A percentile compares a stretch with the other conserved stretches of the same genome.
Conservation (phyloP, 2,329 filamentous ascomycete species). For the Emmonsia crescens region DNA sequence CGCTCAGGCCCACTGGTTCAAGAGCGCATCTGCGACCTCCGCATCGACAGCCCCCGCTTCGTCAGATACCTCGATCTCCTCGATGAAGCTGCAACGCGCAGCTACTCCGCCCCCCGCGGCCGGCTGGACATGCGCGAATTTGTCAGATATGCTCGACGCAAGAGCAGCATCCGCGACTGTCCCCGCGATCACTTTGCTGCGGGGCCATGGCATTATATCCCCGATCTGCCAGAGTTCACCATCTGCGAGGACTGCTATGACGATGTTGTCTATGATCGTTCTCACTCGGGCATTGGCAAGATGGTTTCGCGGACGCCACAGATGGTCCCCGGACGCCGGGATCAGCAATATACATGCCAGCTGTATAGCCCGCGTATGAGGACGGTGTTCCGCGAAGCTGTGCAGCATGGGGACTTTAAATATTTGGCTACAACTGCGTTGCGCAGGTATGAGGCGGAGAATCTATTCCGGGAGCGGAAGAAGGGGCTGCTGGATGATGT, state of each 20-base stretch:
- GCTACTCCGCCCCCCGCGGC: slow-evolving; percentile 20
- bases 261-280: slow-evolving; percentile 61
- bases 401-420: slow-evolving; percentile 54
- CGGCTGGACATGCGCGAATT: slow-evolving; percentile 50
- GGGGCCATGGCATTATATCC: slow-evolving; percentile 70
- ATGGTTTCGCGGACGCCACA: slow-evolving; percentile 55
- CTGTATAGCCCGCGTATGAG: slow-evolving; percentile 75
- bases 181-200: slow-evolving; percentile 50
- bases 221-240: slow-evolving; percentile 63
- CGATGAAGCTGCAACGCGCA: slow-evolving; percentile 40
- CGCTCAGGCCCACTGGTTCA: slow-evolving; percentile 34
- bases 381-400: slow-evolving; percentile 56
- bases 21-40: slow-evolving; percentile 57
- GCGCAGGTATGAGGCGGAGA: slow-evolving; percentile 47
- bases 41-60: slow-evolving; percentile 49
- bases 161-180: slow-evolving; percentile 53
- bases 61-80: slow-evolving; percentile 47
- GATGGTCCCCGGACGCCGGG: slow-evolving; percentile 41
- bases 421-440: slow-evolving; percentile 55
- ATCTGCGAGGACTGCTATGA: slow-evolving; percentile 83
- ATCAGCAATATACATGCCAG: slow-evolving; percentile 51
- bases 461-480: slow-evolving; percentile 47
- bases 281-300: slow-evolving; percentile 28
- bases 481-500: slow-evolving; percentile 46
- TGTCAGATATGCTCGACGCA: slow-evolving; percentile 51